A percentile compares a stretch with the other conserved stretches of the same genome.
Evolutionary conservation across 164 flowering plant genomes (phyloP).

Genomic region (Sedum album): DNA sequence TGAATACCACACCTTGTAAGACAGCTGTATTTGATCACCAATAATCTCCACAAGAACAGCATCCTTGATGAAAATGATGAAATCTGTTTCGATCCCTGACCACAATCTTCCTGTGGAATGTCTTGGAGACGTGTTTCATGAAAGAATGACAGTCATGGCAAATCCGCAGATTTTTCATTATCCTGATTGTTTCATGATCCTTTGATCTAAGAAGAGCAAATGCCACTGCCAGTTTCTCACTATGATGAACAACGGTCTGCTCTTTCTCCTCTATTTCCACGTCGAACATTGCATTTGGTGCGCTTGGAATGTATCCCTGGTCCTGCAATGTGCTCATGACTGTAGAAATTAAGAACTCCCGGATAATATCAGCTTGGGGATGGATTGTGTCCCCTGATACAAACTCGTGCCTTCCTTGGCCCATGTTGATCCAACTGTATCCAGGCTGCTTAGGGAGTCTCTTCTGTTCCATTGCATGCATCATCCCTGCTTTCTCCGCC

Average conservation of each 20-base stretch:
- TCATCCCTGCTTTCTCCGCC: conserved; percentile 30
- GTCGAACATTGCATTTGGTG: conserved; percentile 25
- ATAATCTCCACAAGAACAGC: conserved; percentile 44
- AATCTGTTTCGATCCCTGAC: conserved; percentile 47
- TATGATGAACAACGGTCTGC: conserved; percentile 25
- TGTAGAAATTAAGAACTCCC: conserved; percentile 19
- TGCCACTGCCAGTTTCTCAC: conserved; percentile 40
- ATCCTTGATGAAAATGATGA: conserved; percentile 38
- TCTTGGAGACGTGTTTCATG: conserved; percentile 45
- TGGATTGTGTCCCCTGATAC: conserved; percentile 37
- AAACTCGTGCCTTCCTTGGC: conserved; percentile 30
- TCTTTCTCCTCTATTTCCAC: conserved; percentile 42
- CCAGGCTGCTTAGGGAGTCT: conserved; percentile 37
- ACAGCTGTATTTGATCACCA: conserved; percentile 41
- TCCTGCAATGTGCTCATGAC: conserved; percentile 18
- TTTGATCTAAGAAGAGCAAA: conserved; percentile 19
- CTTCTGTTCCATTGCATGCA: conserved; percentile 29
- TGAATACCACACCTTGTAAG: too few species aligned
- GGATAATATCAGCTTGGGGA: conserved; percentile 23
- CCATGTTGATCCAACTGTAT: conserved; percentile 28
- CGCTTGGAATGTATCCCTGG: conserved; percentile 24
- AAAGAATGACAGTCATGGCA: conserved; percentile 47
- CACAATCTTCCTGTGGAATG: conserved; percentile 29
- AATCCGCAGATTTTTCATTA: conserved; percentile 50
- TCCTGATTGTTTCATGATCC: too few species aligned